phyloP scores from a whole-genome alignment of 176 grass and related monocot genomes.

The Ananas comosus region DNA sequence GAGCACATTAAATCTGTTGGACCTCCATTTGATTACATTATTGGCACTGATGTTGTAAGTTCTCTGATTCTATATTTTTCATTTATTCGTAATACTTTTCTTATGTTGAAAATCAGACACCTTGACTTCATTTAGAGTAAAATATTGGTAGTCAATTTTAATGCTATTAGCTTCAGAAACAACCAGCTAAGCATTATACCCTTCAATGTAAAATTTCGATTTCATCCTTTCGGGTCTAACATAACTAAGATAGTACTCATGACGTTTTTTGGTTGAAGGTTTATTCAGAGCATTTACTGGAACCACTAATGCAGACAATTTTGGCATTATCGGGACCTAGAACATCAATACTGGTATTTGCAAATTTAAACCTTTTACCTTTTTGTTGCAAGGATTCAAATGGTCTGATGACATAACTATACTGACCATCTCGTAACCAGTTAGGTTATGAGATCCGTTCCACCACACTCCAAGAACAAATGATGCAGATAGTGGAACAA shows the following conservation, averaged over 20 bases:
- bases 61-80: not conserved
- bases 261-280: constrained; percentile 42
- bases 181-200: not conserved
- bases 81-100: constrained; percentile 1
- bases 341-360: no score
- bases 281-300: constrained; percentile 72
- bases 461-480: no score
- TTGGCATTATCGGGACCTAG: no score
- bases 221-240: not conserved
- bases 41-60: constrained; percentile 93
- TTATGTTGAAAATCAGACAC: not conserved
- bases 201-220: not conserved
- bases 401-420: no score
- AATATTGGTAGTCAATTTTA: not conserved
- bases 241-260: not conserved
- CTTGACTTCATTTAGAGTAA: not conserved
- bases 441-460: no score
- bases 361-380: no score
- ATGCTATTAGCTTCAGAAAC: not conserved
- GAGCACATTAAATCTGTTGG: constrained; percentile 60
- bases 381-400: no score
- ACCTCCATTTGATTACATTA: constrained; percentile 93
- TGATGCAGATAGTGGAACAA: no score
- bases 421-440: no score
- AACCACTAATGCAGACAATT: constrained; percentile 68